Percentiles rank a stretch among this genome's conserved stretches.
These are phyloP conservation scores for Tetratostichococcus sp. DNA, from an alignment of 139 green algal genomes.

Conservation along the genomic window DNA sequence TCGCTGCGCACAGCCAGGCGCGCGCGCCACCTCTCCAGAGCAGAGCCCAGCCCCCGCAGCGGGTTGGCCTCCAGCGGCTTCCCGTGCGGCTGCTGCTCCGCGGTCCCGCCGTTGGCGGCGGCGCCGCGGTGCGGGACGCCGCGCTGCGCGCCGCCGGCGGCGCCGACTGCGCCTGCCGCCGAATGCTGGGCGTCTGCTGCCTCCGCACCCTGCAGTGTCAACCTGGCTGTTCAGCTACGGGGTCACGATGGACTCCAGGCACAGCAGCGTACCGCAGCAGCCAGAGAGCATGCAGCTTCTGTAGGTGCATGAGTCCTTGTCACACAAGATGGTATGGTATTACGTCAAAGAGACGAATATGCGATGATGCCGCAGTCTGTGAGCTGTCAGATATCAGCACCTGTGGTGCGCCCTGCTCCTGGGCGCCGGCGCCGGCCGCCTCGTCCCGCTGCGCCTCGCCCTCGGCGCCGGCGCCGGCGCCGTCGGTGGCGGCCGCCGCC, in stretches of 20 bases:
- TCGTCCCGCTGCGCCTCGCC: constrained; percentile 23
- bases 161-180: neutral
- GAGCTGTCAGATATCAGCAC: too few species aligned
- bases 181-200: too few species aligned
- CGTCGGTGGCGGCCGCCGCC: constrained; percentile 15
- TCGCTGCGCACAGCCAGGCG: constrained; percentile 49
- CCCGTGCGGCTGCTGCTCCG: neutral
- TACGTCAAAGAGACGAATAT: too few species aligned
- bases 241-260: too few species aligned
- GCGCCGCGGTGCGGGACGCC: neutral
- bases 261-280: too few species aligned
- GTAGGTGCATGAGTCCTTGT: too few species aligned
- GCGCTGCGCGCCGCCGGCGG: neutral
- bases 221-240: too few species aligned
- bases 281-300: too few species aligned
- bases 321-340: too few species aligned
- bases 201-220: too few species aligned
- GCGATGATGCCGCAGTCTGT: too few species aligned
- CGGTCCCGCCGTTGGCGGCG: too few species aligned
- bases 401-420: neutral
- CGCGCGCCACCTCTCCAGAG: constrained; percentile 70
- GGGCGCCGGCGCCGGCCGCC: neutral
- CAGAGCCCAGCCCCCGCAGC: constrained; percentile 47
- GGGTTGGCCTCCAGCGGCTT: neutral
- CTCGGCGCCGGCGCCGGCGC: constrained; percentile 9